Percentiles rank a stretch among this genome's conserved stretches.
These are phyloP conservation scores for Cutaneotrichosporon spelunceum DNA, from an alignment of 1,284 basidiomycete genomes.

Conservation along the genomic window DNA sequence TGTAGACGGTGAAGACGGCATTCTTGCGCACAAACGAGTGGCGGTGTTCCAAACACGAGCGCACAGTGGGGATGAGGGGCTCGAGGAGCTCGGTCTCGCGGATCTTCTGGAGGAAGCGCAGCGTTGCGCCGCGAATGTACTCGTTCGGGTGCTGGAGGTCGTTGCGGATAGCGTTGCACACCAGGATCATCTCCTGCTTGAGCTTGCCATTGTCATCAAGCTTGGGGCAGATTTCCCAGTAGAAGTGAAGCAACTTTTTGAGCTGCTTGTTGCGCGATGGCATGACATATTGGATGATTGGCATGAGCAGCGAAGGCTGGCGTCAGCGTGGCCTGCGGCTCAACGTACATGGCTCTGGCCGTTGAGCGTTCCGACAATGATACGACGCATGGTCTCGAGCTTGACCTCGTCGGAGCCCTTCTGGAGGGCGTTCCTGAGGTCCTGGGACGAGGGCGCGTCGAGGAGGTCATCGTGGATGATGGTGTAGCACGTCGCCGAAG, in stretches of 20 bases:
- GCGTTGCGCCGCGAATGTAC: constrained; percentile 95
- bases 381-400: constrained; percentile 91
- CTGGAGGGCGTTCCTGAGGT: constrained; percentile 82
- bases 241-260: constrained; percentile 98
- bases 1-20: constrained; percentile 92
- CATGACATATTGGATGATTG: constrained; percentile 96
- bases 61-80: constrained; percentile 89
- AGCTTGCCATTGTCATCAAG: constrained; percentile 95
- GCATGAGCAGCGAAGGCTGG: constrained; percentile 89
- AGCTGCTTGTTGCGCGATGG: constrained; percentile 94
- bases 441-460: constrained; percentile 74
- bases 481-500: constrained; percentile 67
- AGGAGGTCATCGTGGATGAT: constrained; percentile 71
- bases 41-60: constrained; percentile 92
- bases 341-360: constrained; percentile 67
- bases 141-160: constrained; percentile 99
- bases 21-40: constrained; percentile 99
- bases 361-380: constrained; percentile 93
- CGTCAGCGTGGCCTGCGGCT: background rate
- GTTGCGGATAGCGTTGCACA: constrained; percentile 96
- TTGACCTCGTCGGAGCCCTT: constrained; percentile 94
- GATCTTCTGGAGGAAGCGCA: constrained; percentile 94
- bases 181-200: constrained; percentile 99
- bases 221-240: constrained; percentile 99
- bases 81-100: constrained; percentile 93